Evolutionary conservation across 225 moss, liverwort and hornwort species (phyloP).

Genomic region (Antitrichia curtipendula): DNA sequence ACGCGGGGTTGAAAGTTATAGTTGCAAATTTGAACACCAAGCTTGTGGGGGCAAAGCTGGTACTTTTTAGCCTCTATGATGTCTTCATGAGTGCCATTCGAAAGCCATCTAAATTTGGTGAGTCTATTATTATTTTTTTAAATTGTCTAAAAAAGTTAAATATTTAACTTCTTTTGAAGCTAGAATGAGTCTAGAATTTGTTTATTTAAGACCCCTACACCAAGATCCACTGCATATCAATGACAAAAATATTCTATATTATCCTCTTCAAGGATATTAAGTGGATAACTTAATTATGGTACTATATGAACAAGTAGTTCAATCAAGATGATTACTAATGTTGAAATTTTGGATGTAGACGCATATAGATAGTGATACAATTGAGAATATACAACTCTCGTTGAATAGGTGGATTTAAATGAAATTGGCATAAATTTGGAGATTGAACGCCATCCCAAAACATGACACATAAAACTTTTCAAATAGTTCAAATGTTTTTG

Average conservation of each 20-base stretch:
- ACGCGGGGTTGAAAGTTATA: background rate
- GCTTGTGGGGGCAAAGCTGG: background rate
- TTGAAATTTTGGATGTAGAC: background rate
- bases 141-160: too few species aligned
- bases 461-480: background rate
- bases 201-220: background rate
- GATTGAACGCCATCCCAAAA: background rate
- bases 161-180: background rate
- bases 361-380: background rate
- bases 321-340: background rate
- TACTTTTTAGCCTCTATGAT: slow-evolving; percentile 10
- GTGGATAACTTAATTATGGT: background rate
- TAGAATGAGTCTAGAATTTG: background rate
- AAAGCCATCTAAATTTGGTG: slow-evolving; percentile 23
- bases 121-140: background rate
- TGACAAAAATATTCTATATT: background rate
- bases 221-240: accelerated
- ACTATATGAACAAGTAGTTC: background rate
- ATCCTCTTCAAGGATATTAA: background rate
- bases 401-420: background rate
- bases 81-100: slow-evolving; percentile 10
- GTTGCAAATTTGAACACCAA: background rate
- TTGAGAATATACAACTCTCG: background rate
- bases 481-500: background rate
- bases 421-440: background rate